A percentile compares a stretch with the other conserved stretches of the same genome.
Conservation (phyloP, 257 asterid species). For the Agastache rugosa region DNA sequence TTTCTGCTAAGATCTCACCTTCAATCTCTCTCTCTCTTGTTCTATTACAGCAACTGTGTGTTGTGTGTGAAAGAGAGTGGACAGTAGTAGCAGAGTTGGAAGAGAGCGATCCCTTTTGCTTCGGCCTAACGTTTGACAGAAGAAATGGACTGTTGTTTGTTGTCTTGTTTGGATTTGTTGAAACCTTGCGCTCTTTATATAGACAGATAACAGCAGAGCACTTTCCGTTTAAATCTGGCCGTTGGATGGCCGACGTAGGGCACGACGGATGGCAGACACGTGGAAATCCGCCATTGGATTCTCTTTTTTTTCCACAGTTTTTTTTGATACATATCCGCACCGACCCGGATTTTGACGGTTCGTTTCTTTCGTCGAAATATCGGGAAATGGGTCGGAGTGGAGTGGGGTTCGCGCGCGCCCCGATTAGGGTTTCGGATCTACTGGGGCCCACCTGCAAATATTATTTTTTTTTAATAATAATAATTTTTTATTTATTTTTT, state of each 20-base stretch:
- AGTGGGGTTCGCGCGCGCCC: background rate
- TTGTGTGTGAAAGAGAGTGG: background rate
- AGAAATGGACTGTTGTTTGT: constrained; percentile 11
- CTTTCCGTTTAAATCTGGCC: constrained; percentile 5
- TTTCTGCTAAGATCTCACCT: background rate
- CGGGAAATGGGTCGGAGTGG: background rate
- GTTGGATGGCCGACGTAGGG: constrained; percentile 36
- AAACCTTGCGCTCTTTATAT: constrained; percentile 4
- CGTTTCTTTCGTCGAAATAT: background rate
- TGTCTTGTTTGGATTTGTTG: background rate
- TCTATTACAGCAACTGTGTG: background rate
- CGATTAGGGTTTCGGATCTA: background rate
- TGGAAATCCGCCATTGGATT: constrained; percentile 32
- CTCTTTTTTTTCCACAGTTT: too few relatives aligned
- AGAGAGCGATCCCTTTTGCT: background rate
- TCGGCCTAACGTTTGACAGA: background rate
- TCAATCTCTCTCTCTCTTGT: background rate
- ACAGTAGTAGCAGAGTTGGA: background rate
- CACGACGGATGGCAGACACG: constrained; percentile 32
- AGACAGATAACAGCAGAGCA: background rate
- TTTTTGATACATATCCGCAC: constrained; percentile 37
- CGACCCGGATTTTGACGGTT: constrained; percentile 43
- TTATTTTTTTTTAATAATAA: too few relatives aligned
- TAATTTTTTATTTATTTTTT: background rate
- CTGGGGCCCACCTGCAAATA: background rate